Evolutionary conservation across 2,329 filamentous ascomycete genomes (phyloP).

Genomic region (Pseudovirgaria hyperparasitica): DNA sequence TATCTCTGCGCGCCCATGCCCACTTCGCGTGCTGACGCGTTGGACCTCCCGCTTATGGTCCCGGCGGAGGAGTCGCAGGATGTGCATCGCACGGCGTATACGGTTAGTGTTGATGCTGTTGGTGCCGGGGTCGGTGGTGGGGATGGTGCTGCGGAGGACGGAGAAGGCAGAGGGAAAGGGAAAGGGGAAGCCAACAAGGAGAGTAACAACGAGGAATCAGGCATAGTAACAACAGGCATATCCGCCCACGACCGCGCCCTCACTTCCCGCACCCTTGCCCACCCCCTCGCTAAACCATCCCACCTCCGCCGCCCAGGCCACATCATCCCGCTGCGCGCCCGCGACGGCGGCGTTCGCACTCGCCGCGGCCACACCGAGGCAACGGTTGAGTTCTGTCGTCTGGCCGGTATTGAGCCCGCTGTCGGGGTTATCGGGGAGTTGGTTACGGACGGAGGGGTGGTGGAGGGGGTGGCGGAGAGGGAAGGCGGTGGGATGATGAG

Average conservation of each 20-base stretch:
- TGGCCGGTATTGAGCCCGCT: constrained; percentile 61
- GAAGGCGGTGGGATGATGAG: constrained; percentile 76
- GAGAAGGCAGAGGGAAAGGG: too few relatives aligned
- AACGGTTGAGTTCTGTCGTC: constrained; percentile 73
- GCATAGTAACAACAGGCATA: constrained; percentile 81
- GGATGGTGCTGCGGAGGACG: too few relatives aligned
- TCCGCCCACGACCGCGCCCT: constrained; percentile 75
- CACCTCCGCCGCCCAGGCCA: constrained; percentile 78
- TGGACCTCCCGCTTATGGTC: constrained; percentile 87
- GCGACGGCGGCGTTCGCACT: constrained; percentile 66
- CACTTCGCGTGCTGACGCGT: constrained; percentile 51
- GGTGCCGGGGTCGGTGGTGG: constrained; percentile 42
- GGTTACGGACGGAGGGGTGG: constrained; percentile 69
- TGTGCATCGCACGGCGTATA: constrained; percentile 85
- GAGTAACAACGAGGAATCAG: too few relatives aligned
- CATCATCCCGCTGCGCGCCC: constrained; percentile 71
- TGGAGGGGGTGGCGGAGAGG: constrained; percentile 54
- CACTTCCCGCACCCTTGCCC: constrained; percentile 67
- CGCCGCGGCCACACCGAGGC: constrained; percentile 87
- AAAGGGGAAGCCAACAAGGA: too few relatives aligned
- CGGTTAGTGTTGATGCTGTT: constrained; percentile 71
- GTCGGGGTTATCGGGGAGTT: constrained; percentile 85
- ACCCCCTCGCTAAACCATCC: constrained; percentile 38
- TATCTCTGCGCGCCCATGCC: constrained; percentile 81
- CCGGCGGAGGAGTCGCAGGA: constrained; percentile 52